Evolutionary conservation across 805 yeast genomes (phyloP), one percentile per base, ranked within the genome.

Genomic region (Kurtzmaniella fragi): DNA sequence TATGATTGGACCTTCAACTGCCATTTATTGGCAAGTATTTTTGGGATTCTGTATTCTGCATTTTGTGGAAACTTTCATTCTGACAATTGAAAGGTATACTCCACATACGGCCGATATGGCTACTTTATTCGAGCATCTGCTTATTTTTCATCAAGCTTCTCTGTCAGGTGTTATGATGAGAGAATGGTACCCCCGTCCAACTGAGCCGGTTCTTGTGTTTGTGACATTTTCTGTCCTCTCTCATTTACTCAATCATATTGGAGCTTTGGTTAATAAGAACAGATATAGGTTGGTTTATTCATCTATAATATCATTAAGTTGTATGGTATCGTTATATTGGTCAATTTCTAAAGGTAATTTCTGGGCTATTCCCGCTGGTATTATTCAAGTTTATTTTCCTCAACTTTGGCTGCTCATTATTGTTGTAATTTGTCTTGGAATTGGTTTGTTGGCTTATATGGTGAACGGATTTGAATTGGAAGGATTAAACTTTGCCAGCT

Each of bases 71-170:
- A 78, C 87, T 0, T 79, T 83, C 49, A 64, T 78, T 8, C 67
- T 83, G 2, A 77, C 75, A 20, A 67, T 78, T 7, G 69, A 72
- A 40, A 85, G 84, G 8, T 45, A 44, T 30, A 64, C 64, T 32
- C 84, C 87, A 6, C 67, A 71, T 40, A 71, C 77, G 15, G 90
- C 82, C 40, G 73, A 81, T 12, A 87, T 87, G 0, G 64, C 84
- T 45, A 80, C 93, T 0, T 60, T 84, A 28, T 83, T 84, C 58
- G 93, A 85, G 55, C 82, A 79, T 49, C 82, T 91, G 3, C 56
- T 83, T 12, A 85, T 87, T 10, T 82, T 82, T 52, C 90, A 84
- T 50, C 93, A 84, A 48, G 80, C 74, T 41, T 83, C 73, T 54
- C 66, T 70, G 16, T 61, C 59, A 2, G 49, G 47, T 31, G 37